Percentiles rank a stretch among this genome's conserved stretches.
Evolutionary conservation across 257 asterid species (phyloP).

Genomic region (Solanum rostratum): DNA sequence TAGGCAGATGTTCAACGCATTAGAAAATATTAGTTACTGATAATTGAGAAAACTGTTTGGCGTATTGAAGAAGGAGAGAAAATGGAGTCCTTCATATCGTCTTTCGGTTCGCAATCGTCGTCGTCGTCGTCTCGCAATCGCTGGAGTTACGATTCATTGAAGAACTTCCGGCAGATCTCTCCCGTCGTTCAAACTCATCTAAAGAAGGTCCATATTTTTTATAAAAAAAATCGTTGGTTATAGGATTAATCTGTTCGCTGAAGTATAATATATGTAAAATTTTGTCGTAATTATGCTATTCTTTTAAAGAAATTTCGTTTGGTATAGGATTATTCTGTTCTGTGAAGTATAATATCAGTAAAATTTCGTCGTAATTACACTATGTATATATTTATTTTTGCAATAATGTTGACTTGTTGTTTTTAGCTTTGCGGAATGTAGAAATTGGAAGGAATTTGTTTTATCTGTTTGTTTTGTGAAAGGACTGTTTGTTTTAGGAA

Average conservation of each 20-base stretch:
- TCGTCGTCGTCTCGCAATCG: conserved; percentile 25
- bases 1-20: not conserved
- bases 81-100: conserved; percentile 33
- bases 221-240: no score
- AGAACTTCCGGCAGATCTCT: conserved; percentile 83
- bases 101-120: conserved; percentile 34
- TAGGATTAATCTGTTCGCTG: no score
- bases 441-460: not conserved
- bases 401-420: not conserved
- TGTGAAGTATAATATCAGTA: not conserved
- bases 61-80: not conserved
- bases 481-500: not conserved
- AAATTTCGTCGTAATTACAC: not conserved
- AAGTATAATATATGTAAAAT: no score
- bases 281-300: no score
- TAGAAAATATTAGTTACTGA: not conserved
- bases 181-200: conserved; percentile 84
- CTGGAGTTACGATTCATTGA: conserved; percentile 78
- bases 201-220: conserved; percentile 41
- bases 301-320: no score
- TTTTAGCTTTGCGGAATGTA: not conserved
- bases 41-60: not conserved
- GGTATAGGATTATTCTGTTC: no score
- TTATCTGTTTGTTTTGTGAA: not conserved
- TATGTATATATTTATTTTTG: not conserved